phyloP scores from a whole-genome alignment of 306 rosid species.

The Benincasa hispida region DNA sequence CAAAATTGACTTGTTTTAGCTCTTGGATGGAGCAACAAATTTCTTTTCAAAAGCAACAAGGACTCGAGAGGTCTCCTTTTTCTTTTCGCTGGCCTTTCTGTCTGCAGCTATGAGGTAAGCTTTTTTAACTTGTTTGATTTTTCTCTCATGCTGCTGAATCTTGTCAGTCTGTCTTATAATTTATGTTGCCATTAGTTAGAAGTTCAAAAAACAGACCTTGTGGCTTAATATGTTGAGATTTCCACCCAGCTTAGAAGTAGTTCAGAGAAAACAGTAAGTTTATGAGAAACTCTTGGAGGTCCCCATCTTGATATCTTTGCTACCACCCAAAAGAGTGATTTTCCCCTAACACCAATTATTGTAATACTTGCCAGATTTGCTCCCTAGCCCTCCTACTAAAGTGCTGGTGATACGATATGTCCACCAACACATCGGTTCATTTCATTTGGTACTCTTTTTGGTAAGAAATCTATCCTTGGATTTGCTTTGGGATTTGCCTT shows the following conservation, averaged over 20 bases:
- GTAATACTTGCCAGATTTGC: neutral
- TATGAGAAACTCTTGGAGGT: neutral
- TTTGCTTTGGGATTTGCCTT: neutral
- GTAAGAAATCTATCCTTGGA: neutral
- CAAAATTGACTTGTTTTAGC: neutral
- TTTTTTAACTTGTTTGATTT: neutral
- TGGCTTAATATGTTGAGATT: neutral
- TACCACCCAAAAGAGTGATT: neutral
- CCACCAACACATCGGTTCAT: neutral
- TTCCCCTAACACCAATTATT: neutral
- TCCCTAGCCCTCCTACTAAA: neutral
- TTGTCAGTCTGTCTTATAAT: neutral
- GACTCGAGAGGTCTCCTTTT: neutral
- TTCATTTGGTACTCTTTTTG: neutral
- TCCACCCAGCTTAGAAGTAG: neutral
- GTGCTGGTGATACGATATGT: neutral
- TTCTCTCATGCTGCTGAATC: neutral
- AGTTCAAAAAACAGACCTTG: neutral
- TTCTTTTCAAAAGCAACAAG: neutral
- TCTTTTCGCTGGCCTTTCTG: neutral
- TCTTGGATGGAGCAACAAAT: neutral
- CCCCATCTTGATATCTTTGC: neutral
- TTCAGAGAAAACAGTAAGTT: neutral
- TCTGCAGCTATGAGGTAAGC: neutral
- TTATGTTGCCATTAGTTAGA: neutral